These are phyloP conservation scores for Aegilops longissima DNA, from an alignment of 176 grass and related monocot species.

Conservation along the genomic window DNA sequence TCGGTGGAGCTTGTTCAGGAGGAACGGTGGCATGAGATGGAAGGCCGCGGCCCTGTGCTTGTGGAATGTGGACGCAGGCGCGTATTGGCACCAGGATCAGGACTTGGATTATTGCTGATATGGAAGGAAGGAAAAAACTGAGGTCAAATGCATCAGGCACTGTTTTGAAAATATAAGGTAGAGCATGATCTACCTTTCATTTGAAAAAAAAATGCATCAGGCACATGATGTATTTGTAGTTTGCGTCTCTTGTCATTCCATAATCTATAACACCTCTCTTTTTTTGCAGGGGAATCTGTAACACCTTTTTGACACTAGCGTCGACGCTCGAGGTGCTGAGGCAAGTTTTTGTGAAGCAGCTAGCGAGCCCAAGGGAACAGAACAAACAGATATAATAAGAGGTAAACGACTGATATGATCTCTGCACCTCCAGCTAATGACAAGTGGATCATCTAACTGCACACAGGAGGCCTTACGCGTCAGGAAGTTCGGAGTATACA, in stretches of 20 bases:
- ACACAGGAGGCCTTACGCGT: not conserved
- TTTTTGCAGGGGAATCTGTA: not conserved
- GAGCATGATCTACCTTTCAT: too few species aligned
- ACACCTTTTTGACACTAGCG: not conserved
- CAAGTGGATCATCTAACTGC: not conserved
- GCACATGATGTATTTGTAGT: not conserved
- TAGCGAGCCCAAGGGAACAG: too few species aligned
- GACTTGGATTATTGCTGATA: not conserved
- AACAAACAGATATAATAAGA: too few species aligned
- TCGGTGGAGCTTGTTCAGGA: not conserved
- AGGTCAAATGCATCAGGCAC: not conserved
- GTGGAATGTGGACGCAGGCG: too few species aligned
- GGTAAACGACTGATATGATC: too few species aligned
- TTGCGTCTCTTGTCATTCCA: not conserved
- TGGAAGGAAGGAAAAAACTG: not conserved
- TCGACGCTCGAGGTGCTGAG: not conserved
- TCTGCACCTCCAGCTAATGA: not conserved
- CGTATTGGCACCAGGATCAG: too few species aligned
- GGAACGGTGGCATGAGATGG: not conserved
- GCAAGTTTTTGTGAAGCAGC: too few species aligned
- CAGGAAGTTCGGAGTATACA: not conserved
- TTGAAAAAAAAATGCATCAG: too few species aligned
- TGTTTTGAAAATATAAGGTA: too few species aligned
- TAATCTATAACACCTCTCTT: not conserved
- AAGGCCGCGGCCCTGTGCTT: too few species aligned